Conservation (phyloP, 2,329 filamentous ascomycete species). For the Xylariaceae sp. region DNA sequence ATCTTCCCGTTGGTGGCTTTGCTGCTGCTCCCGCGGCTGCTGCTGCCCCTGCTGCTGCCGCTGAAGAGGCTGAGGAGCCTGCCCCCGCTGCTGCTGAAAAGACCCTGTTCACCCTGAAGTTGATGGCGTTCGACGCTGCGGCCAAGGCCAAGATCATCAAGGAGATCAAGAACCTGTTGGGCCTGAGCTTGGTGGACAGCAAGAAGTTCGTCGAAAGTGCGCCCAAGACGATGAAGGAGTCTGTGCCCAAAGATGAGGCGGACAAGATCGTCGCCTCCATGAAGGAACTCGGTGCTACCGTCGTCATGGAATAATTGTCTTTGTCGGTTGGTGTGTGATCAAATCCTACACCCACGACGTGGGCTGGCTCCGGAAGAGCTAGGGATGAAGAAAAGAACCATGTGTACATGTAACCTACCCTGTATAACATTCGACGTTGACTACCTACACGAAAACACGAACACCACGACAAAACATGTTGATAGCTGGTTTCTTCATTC, state of each 20-base stretch:
- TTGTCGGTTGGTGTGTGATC: background rate
- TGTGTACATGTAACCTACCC: constrained; percentile 32
- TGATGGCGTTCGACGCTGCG: constrained; percentile 78
- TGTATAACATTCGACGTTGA: constrained; percentile 28
- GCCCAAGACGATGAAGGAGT: constrained; percentile 98
- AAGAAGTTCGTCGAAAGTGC: constrained; percentile 99
- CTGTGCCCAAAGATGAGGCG: constrained; percentile 95
- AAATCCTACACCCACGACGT: constrained; percentile 7
- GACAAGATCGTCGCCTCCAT: constrained; percentile 96
- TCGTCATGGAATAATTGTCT: constrained; percentile 72
- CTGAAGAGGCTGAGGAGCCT: constrained; percentile 79
- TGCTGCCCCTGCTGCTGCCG: constrained; percentile 57
- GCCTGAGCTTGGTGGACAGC: constrained; percentile 92
- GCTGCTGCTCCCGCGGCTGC: constrained; percentile 59
- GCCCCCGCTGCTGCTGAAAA: constrained; percentile 89
- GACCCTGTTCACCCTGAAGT: constrained; percentile 94
- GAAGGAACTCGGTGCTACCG: constrained; percentile 88
- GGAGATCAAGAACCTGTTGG: constrained; percentile 95
- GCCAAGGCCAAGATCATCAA: constrained; percentile 99
- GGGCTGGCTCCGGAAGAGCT: constrained; percentile 13
- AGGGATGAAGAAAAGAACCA: constrained; percentile 10
- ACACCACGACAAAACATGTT: constrained; percentile 11
- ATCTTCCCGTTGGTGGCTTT: constrained; percentile 91
- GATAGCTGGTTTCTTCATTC: background rate
- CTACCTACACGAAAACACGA: constrained; percentile 4